phyloP scores from a whole-genome alignment of 768 basidiomycete species.

The Lentinula edodes region DNA sequence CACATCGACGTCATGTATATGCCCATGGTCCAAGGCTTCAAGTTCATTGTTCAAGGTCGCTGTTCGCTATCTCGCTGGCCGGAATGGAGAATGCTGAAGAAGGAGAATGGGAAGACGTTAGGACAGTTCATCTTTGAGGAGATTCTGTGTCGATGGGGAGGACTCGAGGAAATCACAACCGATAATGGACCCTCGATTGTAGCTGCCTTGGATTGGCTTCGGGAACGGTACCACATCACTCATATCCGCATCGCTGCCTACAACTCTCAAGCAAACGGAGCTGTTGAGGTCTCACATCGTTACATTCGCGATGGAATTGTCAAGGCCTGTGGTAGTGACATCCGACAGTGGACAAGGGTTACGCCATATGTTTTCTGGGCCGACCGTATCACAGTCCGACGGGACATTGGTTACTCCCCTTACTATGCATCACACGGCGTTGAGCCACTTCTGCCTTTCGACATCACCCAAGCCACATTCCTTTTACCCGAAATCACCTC shows the following conservation, averaged over 20 bases:
- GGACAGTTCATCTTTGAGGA: not conserved
- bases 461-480: constrained; percentile 9
- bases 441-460: constrained; percentile 19
- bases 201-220: constrained; percentile 18
- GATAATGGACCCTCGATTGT: constrained; percentile 31
- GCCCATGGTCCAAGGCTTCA: too few relatives aligned
- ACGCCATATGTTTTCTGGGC: constrained; percentile 23
- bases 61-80: too few relatives aligned
- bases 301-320: constrained; percentile 22
- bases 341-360: constrained; percentile 23
- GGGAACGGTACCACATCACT: not conserved
- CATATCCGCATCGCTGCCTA: constrained; percentile 36
- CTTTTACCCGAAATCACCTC: constrained; percentile 19
- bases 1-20: too few relatives aligned
- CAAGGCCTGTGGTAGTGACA: constrained; percentile 23
- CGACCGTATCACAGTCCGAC: constrained; percentile 20
- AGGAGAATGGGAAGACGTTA: too few relatives aligned
- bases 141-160: constrained; percentile 23
- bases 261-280: constrained; percentile 33
- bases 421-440: constrained; percentile 18
- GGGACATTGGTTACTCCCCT: constrained; percentile 23
- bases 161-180: constrained; percentile 29
- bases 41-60: too few relatives aligned
- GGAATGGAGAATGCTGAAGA: too few relatives aligned
- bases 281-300: constrained; percentile 25